These are phyloP conservation scores for Pestalotiopsis sp. DNA, from an alignment of 2,329 filamentous ascomycete genomes.

Conservation along the genomic window DNA sequence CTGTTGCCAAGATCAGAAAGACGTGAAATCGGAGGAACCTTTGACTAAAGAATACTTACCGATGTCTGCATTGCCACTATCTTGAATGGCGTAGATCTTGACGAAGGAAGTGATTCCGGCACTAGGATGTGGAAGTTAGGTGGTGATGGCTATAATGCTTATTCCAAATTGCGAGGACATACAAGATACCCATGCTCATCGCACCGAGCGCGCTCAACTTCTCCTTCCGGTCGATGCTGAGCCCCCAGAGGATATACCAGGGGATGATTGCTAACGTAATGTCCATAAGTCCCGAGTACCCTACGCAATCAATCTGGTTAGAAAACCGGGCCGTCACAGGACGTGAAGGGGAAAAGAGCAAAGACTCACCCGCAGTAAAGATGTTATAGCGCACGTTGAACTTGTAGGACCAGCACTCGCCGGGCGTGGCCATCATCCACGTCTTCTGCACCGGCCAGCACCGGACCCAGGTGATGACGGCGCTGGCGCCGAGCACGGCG, in stretches of 20 bases:
- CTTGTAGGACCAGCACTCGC: conserved; percentile 32
- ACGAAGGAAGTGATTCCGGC: conserved; percentile 33
- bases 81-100: conserved; percentile 29
- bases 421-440: conserved; percentile 27
- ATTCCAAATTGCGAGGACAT: conserved; percentile 16
- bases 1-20: background rate
- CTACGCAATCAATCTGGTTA: background rate
- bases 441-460: conserved; percentile 32
- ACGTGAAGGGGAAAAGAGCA: background rate
- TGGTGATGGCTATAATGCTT: background rate
- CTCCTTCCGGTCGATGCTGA: conserved; percentile 41
- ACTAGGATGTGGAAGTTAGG: conserved; percentile 19
- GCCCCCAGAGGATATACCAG: conserved; percentile 42
- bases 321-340: conserved; percentile 8
- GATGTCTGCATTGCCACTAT: conserved; percentile 14
- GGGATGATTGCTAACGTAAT: conserved; percentile 42
- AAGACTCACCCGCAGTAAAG: conserved; percentile 30
- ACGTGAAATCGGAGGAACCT: background rate
- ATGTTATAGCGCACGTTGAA: conserved; percentile 34
- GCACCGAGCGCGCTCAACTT: conserved; percentile 42
- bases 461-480: conserved; percentile 31
- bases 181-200: conserved; percentile 48
- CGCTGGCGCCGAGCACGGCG: conserved; percentile 27
- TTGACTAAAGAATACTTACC: conserved; percentile 13
- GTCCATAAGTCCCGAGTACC: conserved; percentile 40